phyloP scores from a whole-genome alignment of 345 rosid genomes.

The Brassica incana region DNA sequence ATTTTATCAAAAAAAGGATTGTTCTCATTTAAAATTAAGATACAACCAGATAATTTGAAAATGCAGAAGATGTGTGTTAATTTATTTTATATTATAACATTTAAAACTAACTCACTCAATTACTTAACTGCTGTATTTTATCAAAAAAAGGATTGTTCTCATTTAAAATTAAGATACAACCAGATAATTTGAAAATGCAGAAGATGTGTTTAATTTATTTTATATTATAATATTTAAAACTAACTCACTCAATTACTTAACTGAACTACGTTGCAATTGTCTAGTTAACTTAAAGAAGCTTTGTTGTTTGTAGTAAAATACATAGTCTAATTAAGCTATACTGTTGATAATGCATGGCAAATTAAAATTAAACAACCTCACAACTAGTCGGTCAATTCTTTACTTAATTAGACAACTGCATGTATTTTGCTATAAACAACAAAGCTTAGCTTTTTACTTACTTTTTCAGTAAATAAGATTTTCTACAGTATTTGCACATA shows the following conservation, averaged over 20 bases:
- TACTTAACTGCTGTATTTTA: neutral
- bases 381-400: neutral
- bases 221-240: neutral
- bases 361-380: neutral
- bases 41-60: neutral
- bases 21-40: neutral
- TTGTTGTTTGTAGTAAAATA: neutral
- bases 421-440: neutral
- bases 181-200: neutral
- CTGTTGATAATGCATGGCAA: neutral
- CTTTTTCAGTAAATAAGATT: too few relatives aligned
- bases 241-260: neutral
- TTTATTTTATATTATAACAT: neutral
- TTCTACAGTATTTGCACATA: too few relatives aligned
- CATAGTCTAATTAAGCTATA: neutral
- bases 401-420: neutral
- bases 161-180: neutral
- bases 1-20: too few relatives aligned
- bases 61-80: too few relatives aligned
- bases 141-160: neutral
- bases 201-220: too few relatives aligned
- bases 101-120: too few relatives aligned
- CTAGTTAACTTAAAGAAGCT: neutral
- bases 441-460: too few relatives aligned
- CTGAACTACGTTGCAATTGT: neutral